Conservation (phyloP, 2,329 filamentous ascomycete species). For the Lachnellula arida region DNA sequence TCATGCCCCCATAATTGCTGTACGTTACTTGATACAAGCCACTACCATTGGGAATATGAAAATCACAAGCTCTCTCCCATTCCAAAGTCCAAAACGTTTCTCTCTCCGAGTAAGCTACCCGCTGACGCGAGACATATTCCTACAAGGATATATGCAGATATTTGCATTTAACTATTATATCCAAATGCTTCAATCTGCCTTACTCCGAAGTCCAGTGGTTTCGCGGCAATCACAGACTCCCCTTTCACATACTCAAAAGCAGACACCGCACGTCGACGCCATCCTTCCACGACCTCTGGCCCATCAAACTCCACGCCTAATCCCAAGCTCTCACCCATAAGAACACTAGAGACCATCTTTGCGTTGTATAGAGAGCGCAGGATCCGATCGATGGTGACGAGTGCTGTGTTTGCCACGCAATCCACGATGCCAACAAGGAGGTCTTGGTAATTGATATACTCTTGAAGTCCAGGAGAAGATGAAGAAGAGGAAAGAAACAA, state of each 20-base stretch:
- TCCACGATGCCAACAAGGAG: neutral
- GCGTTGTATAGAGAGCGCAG: neutral
- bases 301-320: neutral
- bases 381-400: neutral
- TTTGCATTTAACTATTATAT: too few relatives aligned
- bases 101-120: too few relatives aligned
- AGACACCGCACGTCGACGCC: neutral
- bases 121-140: too few relatives aligned
- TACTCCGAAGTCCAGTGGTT: constrained; percentile 1
- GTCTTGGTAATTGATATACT: neutral
- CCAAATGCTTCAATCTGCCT: neutral
- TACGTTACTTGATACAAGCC: too few relatives aligned
- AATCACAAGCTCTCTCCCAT: too few relatives aligned
- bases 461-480: neutral
- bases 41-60: too few relatives aligned
- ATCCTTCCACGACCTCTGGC: neutral
- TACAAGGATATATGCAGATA: too few relatives aligned
- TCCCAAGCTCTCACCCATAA: neutral
- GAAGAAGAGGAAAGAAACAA: neutral
- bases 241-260: neutral
- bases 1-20: too few relatives aligned
- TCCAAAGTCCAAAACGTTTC: too few relatives aligned
- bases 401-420: neutral
- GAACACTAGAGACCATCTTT: neutral
- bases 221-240: neutral